Evolutionary conservation across 495 filamentous ascomycete species (phyloP).

Genomic region (Penicillium paradoxum): DNA sequence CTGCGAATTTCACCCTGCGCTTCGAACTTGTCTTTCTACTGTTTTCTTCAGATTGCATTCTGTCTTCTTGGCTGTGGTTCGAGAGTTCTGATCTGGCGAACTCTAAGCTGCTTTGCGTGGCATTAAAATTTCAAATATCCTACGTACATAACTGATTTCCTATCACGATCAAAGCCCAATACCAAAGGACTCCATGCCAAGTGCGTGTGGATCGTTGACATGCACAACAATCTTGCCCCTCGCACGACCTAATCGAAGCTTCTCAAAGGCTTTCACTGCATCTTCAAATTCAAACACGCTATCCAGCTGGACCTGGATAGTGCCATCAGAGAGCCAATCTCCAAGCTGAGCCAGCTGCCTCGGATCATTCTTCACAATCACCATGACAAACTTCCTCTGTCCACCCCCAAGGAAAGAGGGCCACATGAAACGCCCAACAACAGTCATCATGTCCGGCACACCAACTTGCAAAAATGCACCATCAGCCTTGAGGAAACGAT

Average conservation of each 20-base stretch:
- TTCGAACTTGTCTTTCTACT: too few species aligned
- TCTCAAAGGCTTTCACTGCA: slow-evolving; percentile 57
- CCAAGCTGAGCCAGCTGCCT: slow-evolving; percentile 53
- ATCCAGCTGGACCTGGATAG: slow-evolving; percentile 57
- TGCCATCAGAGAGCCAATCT: slow-evolving; percentile 56
- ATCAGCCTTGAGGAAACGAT: slow-evolving; percentile 49
- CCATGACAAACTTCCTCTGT: slow-evolving; percentile 48
- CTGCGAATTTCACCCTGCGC: too few species aligned
- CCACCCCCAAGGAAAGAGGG: slow-evolving; percentile 63
- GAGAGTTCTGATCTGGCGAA: too few species aligned
- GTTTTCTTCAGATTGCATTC: too few species aligned
- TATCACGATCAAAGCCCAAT: slow-evolving; percentile 1
- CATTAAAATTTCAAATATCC: too few species aligned
- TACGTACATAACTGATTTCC: too few species aligned
- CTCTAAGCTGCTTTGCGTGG: too few species aligned
- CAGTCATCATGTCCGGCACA: slow-evolving; percentile 23
- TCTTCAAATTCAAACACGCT: slow-evolving; percentile 57
- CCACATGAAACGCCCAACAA: slow-evolving; percentile 28
- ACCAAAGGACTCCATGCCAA: neutral
- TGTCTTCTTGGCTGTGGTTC: too few species aligned
- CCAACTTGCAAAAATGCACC: slow-evolving; percentile 59
- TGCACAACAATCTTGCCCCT: slow-evolving; percentile 68
- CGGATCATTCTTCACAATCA: slow-evolving; percentile 34
- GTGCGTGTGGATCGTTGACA: slow-evolving; percentile 32
- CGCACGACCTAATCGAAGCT: slow-evolving; percentile 54